A percentile compares a stretch with the other conserved stretches of the same genome.
phyloP scores from a whole-genome alignment of 495 filamentous ascomycete species.

The Annulohypoxylon stygium region DNA sequence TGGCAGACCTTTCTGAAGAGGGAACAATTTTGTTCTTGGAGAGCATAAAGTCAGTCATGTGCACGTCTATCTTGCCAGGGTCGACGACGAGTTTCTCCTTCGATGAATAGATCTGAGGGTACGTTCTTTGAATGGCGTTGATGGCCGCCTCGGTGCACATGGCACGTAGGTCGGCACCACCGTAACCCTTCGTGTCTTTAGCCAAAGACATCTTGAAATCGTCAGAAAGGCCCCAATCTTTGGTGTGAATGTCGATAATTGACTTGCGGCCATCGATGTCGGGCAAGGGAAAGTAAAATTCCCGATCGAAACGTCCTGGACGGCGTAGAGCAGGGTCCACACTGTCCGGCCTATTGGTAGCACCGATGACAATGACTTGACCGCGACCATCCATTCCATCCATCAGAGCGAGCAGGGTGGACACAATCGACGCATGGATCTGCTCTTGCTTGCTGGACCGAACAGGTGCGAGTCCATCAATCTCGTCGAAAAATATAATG shows the following conservation, averaged over 20 bases:
- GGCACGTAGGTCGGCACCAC: constrained; percentile 92
- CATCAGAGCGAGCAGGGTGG: constrained; percentile 94
- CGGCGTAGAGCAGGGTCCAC: constrained; percentile 95
- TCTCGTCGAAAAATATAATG: constrained; percentile 99
- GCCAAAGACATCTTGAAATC: constrained; percentile 87
- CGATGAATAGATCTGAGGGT: constrained; percentile 95
- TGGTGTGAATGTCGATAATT: constrained; percentile 96
- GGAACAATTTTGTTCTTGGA: constrained; percentile 96
- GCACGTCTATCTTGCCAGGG: constrained; percentile 82
- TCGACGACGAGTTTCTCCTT: constrained; percentile 91
- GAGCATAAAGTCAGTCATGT: constrained; percentile 95
- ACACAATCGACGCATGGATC: constrained; percentile 98
- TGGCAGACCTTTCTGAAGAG: constrained; percentile 88
- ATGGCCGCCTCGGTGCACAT: constrained; percentile 97
- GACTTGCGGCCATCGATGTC: constrained; percentile 79
- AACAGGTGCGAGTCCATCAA: constrained; percentile 95
- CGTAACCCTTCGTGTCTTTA: constrained; percentile 92
- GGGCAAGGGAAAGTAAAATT: constrained; percentile 97
- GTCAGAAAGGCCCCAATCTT: constrained; percentile 85
- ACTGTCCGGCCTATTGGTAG: constrained; percentile 96
- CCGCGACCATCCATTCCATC: constrained; percentile 99
- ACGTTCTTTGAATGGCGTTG: constrained; percentile 96
- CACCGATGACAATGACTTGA: constrained; percentile 97
- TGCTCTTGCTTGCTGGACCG: constrained; percentile 98
- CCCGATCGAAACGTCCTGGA: constrained; percentile 94